phyloP scores from a whole-genome alignment of 2,329 filamentous ascomycete species.

The Plectosphaerella cucumerina region DNA sequence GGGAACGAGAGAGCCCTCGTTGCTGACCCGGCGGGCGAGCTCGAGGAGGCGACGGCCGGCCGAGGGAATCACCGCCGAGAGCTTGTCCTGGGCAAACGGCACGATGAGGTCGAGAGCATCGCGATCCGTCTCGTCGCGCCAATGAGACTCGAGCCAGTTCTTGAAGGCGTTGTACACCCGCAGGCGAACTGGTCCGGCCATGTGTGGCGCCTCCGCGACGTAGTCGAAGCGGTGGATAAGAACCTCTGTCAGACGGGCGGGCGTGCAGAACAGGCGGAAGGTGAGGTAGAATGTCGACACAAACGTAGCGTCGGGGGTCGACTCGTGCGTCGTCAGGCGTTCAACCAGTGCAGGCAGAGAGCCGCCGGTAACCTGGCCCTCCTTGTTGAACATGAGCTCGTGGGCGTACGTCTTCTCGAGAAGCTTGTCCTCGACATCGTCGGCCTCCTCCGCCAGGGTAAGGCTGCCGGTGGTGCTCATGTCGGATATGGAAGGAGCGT shows the following conservation, averaged over 20 bases:
- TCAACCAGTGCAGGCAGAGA: conserved; percentile 90
- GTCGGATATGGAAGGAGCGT: conserved; percentile 62
- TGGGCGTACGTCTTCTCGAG: conserved; percentile 89
- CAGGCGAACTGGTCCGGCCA: conserved; percentile 77
- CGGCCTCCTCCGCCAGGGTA: conserved; percentile 66
- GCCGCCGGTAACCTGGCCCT: conserved; percentile 90
- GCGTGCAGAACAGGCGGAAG: conserved; percentile 87
- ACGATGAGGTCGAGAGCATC: conserved; percentile 72
- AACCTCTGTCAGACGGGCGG: conserved; percentile 70
- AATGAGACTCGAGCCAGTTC: conserved; percentile 94
- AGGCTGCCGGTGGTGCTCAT: conserved; percentile 63
- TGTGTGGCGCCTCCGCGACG: conserved; percentile 68
- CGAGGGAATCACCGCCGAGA: conserved; percentile 64
- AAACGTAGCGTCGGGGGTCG: conserved; percentile 86
- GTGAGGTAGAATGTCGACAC: conserved; percentile 95
- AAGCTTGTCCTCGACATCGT: conserved; percentile 78
- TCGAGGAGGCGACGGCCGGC: conserved; percentile 79
- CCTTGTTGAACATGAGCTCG: conserved; percentile 89
- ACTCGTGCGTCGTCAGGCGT: conserved; percentile 86
- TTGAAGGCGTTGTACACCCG: conserved; percentile 97
- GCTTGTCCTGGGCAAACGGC: conserved; percentile 71
- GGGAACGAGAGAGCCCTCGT: conserved; percentile 72
- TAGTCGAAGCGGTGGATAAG: conserved; percentile 94
- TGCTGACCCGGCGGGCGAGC: conserved; percentile 72
- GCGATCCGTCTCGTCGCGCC: conserved; percentile 77